These are phyloP conservation scores for Bruguiera gymnorhiza DNA, from an alignment of 345 rosid genomes.

Conservation along the genomic window DNA sequence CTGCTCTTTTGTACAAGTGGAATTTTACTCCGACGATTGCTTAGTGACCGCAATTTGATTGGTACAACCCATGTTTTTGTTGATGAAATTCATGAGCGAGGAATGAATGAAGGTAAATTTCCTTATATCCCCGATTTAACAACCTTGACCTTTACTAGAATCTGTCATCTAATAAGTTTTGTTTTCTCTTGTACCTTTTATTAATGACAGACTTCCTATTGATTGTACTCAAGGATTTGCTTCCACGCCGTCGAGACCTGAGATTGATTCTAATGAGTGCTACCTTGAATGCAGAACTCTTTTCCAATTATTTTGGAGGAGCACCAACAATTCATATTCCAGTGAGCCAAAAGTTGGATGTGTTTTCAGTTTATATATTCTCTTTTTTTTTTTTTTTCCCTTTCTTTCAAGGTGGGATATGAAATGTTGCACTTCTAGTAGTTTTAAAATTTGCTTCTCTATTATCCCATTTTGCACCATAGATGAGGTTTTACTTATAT, in stretches of 20 bases:
- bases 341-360: slow-evolving; percentile 40
- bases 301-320: slow-evolving; percentile 82
- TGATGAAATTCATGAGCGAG: slow-evolving; percentile 98
- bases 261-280: slow-evolving; percentile 98
- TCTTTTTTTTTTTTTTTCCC: not conserved
- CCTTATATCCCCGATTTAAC: slow-evolving; percentile 2
- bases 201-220: slow-evolving; percentile 72
- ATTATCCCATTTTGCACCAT: not conserved
- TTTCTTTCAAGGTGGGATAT: too few species aligned
- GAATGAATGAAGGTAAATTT: slow-evolving; percentile 93
- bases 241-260: slow-evolving; percentile 89
- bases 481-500: slow-evolving; percentile 1
- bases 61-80: slow-evolving; percentile 97
- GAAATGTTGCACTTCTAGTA: too few species aligned
- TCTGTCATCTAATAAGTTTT: not conserved
- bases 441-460: too few species aligned
- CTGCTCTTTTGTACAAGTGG: slow-evolving; percentile 97
- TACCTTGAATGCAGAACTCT: slow-evolving; percentile 92
- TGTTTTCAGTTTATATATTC: not conserved
- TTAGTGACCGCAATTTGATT: slow-evolving; percentile 81
- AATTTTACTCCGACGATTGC: slow-evolving; percentile 79
- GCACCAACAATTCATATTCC: slow-evolving; percentile 94
- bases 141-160: slow-evolving; percentile 3
- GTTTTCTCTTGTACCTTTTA: slow-evolving; percentile 10
- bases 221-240: slow-evolving; percentile 96